A percentile compares a stretch with the other conserved stretches of the same genome.
Conservation (phyloP, 163 green algal species). For the Botryococcus braunii region DNA sequence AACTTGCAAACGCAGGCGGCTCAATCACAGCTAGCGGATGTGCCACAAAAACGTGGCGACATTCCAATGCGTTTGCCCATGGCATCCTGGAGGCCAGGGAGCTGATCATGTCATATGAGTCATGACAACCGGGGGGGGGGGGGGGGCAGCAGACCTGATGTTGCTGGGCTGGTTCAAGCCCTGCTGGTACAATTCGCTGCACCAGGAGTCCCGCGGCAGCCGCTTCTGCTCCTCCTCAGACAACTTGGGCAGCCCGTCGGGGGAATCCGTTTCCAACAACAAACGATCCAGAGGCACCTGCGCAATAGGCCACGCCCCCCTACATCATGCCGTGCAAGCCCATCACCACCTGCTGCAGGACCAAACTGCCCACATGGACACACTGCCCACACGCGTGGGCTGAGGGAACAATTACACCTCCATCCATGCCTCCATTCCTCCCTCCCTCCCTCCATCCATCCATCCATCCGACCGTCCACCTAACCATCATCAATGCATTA, state of each 20-base stretch:
- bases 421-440: too few species aligned
- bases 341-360: background rate
- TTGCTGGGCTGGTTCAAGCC: background rate
- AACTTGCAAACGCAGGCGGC: too few species aligned
- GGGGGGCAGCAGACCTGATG: too few species aligned
- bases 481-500: too few species aligned
- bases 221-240: background rate
- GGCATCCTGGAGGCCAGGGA: background rate
- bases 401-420: background rate
- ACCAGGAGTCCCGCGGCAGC: background rate
- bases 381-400: background rate
- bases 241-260: constrained; percentile 29
- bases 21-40: too few species aligned
- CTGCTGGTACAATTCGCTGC: background rate
- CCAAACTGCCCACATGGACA: background rate
- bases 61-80: background rate
- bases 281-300: constrained; percentile 31
- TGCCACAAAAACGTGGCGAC: background rate
- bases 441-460: too few species aligned
- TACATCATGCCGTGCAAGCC: constrained; percentile 1
- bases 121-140: background rate
- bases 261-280: constrained; percentile 43
- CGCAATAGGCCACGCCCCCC: background rate
- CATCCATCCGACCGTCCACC: too few species aligned
- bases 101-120: background rate